phyloP scores from a whole-genome alignment of 2,329 filamentous ascomycete species.

The Cercospora brassicicola region DNA sequence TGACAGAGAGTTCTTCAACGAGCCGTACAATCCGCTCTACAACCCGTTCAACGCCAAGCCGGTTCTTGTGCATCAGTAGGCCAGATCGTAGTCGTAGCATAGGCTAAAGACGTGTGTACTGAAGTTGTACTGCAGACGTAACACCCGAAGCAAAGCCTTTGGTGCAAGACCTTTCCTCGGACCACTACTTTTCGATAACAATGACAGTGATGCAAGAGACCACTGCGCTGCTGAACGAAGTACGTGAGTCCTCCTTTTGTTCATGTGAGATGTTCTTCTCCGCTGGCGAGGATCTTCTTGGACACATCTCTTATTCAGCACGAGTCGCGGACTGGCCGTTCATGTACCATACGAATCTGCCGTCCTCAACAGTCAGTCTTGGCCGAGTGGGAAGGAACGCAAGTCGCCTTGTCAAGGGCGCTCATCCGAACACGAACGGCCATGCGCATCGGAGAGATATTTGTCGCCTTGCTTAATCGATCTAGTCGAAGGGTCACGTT shows the following conservation, averaged over 20 bases:
- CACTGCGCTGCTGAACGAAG: slow-evolving; percentile 77
- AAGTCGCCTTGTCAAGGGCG: not conserved
- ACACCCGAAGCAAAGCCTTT: slow-evolving; percentile 53
- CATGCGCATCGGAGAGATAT: too few relatives aligned
- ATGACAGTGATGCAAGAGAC: slow-evolving; percentile 71
- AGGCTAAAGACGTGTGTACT: not conserved
- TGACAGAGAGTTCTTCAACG: slow-evolving; percentile 34
- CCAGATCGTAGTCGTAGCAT: not conserved
- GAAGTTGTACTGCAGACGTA: slow-evolving; percentile 37
- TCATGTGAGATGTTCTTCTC: not conserved
- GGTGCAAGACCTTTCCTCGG: slow-evolving; percentile 63
- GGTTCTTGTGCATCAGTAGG: slow-evolving; percentile 53
- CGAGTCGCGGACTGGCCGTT: not conserved
- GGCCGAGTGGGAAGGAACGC: not conserved
- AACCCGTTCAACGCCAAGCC: slow-evolving; percentile 52
- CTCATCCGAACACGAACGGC: not conserved
- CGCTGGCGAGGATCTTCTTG: too few relatives aligned
- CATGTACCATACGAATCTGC: not conserved
- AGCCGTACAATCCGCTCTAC: slow-evolving; percentile 54
- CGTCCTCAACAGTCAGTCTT: not conserved
- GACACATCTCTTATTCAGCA: not conserved
- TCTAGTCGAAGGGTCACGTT: too few relatives aligned
- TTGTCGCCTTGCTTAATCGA: too few relatives aligned
- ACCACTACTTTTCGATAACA: slow-evolving; percentile 71
- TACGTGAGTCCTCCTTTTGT: slow-evolving; percentile 31